Percentiles rank a stretch among this genome's conserved stretches.
Evolutionary conservation across 805 yeast genomes (phyloP).

Genomic region (Cyberlindnera americana): DNA sequence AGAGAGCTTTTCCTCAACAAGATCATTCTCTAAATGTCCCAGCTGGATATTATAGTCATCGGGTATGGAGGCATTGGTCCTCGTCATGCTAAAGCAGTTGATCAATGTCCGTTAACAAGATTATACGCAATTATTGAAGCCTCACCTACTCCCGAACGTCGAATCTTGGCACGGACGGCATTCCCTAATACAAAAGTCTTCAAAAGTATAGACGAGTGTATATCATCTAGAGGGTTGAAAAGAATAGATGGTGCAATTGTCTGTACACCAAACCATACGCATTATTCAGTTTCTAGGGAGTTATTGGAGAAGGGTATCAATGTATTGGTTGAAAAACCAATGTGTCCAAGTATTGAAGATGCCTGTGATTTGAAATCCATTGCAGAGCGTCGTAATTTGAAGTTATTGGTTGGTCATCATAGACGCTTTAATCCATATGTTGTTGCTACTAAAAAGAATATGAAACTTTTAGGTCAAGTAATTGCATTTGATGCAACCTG

Average conservation of each 20-base stretch:
- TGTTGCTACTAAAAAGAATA: constrained; percentile 14
- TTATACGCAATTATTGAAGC: constrained; percentile 17
- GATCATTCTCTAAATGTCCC: no score
- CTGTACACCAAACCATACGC: constrained; percentile 22
- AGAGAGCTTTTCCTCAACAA: no score
- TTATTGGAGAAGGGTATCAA: constrained; percentile 11
- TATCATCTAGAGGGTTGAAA: constrained; percentile 1
- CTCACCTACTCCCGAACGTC: constrained; percentile 10
- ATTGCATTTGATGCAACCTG: constrained; percentile 21
- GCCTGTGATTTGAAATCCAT: constrained; percentile 11
- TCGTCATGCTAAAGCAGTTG: constrained; percentile 18
- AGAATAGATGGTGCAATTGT: constrained; percentile 19
- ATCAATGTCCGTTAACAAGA: constrained; percentile 13
- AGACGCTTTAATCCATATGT: constrained; percentile 21
- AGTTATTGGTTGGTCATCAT: constrained; percentile 17
- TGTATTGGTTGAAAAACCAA: constrained; percentile 21
- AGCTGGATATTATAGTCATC: constrained; percentile 14
- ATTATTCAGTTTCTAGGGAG: constrained; percentile 10
- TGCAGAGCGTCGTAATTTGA: constrained; percentile 8
- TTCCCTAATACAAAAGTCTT: constrained; percentile 12
- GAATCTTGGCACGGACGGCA: constrained; percentile 4
- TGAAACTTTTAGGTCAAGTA: constrained; percentile 12
- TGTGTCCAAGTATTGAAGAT: constrained; percentile 16
- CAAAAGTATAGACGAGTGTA: constrained; percentile 9
- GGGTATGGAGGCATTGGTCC: constrained; percentile 23